Percentiles rank a stretch among this genome's conserved stretches.
Evolutionary conservation across 1,284 basidiomycete genomes (phyloP).

Genomic region (Tilletiaria anomala): DNA sequence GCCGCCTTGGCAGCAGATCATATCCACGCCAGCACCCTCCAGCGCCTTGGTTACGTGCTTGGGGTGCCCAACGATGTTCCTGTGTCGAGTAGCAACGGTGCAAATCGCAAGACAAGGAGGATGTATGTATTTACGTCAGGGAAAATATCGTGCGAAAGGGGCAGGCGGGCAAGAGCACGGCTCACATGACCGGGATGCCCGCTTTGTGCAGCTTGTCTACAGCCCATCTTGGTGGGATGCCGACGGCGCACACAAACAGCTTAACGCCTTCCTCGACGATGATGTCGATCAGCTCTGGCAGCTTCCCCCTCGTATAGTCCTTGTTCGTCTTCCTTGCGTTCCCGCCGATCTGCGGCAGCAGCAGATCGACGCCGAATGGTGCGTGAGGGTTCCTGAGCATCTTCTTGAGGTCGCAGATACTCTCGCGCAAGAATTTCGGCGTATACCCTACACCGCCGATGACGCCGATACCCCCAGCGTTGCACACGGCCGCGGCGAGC

Average conservation of each 20-base stretch:
- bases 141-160: too few relatives aligned
- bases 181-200: slow-evolving; percentile 20
- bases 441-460: slow-evolving; percentile 31
- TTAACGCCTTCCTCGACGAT: slow-evolving; percentile 27
- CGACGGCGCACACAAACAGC: slow-evolving; percentile 32
- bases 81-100: too few relatives aligned
- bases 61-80: slow-evolving; percentile 54
- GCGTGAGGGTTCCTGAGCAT: slow-evolving; percentile 24
- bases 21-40: slow-evolving; percentile 24
- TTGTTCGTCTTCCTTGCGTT: slow-evolving; percentile 27
- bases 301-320: slow-evolving; percentile 25
- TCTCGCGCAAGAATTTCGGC: slow-evolving; percentile 9
- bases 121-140: too few relatives aligned
- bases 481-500: slow-evolving; percentile 28
- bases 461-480: slow-evolving; percentile 28
- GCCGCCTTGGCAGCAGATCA: slow-evolving; percentile 32
- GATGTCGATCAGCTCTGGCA: slow-evolving; percentile 24
- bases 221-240: slow-evolving; percentile 24
- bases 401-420: slow-evolving; percentile 17
- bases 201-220: slow-evolving; percentile 26
- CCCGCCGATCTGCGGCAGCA: slow-evolving; percentile 30
- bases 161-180: too few relatives aligned
- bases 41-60: slow-evolving; percentile 29
- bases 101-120: too few relatives aligned
- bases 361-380: slow-evolving; percentile 30